Evolutionary conservation across 352 stramenopile genomes (phyloP).

Genomic region (Phytophthora brassicae): DNA sequence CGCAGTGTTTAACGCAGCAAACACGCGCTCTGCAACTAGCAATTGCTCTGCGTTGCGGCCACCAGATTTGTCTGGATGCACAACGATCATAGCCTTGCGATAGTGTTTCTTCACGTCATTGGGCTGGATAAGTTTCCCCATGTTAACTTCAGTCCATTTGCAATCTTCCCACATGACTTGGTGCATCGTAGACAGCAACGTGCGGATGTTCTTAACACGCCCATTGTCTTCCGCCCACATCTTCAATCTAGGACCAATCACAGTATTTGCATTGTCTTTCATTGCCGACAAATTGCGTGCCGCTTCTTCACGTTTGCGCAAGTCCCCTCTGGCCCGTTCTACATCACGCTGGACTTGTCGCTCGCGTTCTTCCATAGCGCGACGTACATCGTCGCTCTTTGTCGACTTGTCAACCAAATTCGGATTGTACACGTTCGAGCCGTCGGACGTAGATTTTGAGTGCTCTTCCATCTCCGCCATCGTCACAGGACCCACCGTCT

Average conservation of each 20-base stretch:
- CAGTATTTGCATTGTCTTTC: slow-evolving; percentile 62
- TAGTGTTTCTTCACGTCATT: slow-evolving; percentile 91
- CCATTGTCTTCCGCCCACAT: slow-evolving; percentile 84
- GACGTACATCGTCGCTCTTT: slow-evolving; percentile 73
- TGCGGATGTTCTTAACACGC: slow-evolving; percentile 91
- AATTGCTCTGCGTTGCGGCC: slow-evolving; percentile 86
- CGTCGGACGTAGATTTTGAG: slow-evolving; percentile 63
- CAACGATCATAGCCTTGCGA: slow-evolving; percentile 91
- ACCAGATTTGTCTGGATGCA: slow-evolving; percentile 90
- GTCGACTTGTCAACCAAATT: slow-evolving; percentile 83
- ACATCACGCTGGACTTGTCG: slow-evolving; percentile 70
- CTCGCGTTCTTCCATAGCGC: slow-evolving; percentile 85
- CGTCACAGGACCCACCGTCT: slow-evolving; percentile 81
- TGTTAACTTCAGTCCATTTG: slow-evolving; percentile 88
- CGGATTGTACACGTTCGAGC: slow-evolving; percentile 87
- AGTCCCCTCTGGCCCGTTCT: slow-evolving; percentile 70
- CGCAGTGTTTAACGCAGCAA: slow-evolving; percentile 88
- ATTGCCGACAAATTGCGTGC: slow-evolving; percentile 52
- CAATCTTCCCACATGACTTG: slow-evolving; percentile 89
- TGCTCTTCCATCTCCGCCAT: slow-evolving; percentile 83
- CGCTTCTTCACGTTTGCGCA: slow-evolving; percentile 71
- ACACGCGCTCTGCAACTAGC: slow-evolving; percentile 90
- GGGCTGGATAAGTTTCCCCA: slow-evolving; percentile 91
- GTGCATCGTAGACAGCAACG: slow-evolving; percentile 91
- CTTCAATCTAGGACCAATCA: slow-evolving; percentile 78